Conservation (phyloP, 176 grass and related monocot species). For the Bolboschoenus planiculmis region DNA sequence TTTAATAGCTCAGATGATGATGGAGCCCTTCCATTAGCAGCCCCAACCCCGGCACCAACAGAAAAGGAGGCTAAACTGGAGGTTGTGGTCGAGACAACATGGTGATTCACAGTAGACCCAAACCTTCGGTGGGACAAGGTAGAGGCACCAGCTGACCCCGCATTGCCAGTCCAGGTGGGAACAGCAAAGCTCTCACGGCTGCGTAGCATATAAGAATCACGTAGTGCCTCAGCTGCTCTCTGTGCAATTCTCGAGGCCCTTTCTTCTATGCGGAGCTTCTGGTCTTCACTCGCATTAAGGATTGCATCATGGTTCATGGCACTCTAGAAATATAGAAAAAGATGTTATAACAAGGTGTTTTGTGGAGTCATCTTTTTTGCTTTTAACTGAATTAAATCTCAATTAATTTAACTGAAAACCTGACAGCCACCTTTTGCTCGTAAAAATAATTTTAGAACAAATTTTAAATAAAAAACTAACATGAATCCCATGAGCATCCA, state of each 20-base stretch:
- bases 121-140: constrained; percentile 40
- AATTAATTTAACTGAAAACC: background rate
- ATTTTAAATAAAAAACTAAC: constrained; percentile 33
- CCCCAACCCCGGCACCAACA: constrained; percentile 39
- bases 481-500: constrained; percentile 87
- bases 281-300: constrained; percentile 68
- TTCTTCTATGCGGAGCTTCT: constrained; percentile 65
- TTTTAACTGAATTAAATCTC: background rate
- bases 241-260: constrained; percentile 77
- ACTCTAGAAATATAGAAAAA: constrained; percentile 42
- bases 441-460: background rate
- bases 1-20: constrained; percentile 71
- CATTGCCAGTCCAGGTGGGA: constrained; percentile 82
- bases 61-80: constrained; percentile 23
- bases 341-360: background rate
- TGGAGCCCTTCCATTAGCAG: constrained; percentile 48
- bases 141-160: constrained; percentile 65
- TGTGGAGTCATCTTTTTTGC: background rate
- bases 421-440: background rate
- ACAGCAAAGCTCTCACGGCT: constrained; percentile 66
- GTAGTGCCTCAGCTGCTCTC: constrained; percentile 75
- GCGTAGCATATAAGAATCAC: constrained; percentile 58
- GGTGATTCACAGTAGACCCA: constrained; percentile 56
- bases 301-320: constrained; percentile 93
- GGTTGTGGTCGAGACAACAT: background rate